These are phyloP conservation scores for Camellia oleifera DNA, from an alignment of 179 eudicot species.

Conservation along the genomic window DNA sequence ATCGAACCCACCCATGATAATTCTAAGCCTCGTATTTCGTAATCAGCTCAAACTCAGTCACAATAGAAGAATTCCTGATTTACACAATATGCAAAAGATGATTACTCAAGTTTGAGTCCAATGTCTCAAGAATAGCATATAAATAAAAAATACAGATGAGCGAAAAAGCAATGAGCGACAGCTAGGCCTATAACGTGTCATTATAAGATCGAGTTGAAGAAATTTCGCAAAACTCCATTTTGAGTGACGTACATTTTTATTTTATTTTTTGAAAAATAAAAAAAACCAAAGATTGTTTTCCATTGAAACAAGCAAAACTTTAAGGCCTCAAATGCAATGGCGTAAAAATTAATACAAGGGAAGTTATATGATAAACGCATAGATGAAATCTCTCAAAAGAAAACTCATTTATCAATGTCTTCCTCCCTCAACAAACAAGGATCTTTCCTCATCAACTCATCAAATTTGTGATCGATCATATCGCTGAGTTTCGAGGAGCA, in stretches of 20 bases:
- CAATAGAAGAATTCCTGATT: slow-evolving; percentile 14
- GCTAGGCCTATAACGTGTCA: background rate
- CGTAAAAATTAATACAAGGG: background rate
- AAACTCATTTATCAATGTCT: background rate
- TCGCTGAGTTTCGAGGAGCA: background rate
- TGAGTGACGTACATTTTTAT: background rate
- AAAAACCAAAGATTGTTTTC: background rate
- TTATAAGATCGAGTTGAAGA: background rate
- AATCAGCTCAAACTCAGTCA: slow-evolving; percentile 5
- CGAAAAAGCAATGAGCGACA: background rate
- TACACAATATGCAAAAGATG: background rate
- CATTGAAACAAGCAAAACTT: background rate
- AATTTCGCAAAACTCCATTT: background rate
- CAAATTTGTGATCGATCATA: too few relatives aligned
- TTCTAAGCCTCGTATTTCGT: slow-evolving; percentile 2
- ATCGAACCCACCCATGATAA: slow-evolving; percentile 43
- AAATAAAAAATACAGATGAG: background rate
- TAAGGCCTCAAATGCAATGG: background rate
- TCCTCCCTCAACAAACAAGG: background rate
- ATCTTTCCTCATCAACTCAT: background rate
- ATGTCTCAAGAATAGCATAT: background rate
- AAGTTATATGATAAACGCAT: background rate
- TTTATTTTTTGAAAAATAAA: background rate
- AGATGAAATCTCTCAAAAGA: background rate
- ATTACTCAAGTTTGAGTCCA: background rate